Evolutionary conservation across 2,329 filamentous ascomycete genomes (phyloP).

Genomic region (Microcyclospora pomicola): DNA sequence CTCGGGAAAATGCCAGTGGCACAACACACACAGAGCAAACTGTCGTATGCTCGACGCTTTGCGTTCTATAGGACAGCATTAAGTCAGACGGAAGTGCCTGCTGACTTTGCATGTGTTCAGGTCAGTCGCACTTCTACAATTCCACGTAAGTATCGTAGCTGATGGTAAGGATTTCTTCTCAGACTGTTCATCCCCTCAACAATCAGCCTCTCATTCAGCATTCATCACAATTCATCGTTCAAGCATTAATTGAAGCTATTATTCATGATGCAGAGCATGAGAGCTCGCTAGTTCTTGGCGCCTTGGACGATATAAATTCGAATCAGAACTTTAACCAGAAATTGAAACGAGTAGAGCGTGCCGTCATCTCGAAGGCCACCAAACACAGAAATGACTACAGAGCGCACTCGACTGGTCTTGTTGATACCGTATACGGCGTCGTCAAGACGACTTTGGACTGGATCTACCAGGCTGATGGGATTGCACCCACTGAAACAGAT

Average conservation of each 20-base stretch:
- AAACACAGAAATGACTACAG: neutral
- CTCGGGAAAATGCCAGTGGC: slow-evolving; percentile 1
- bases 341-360: slow-evolving; percentile 2
- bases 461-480: too few relatives aligned
- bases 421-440: too few relatives aligned
- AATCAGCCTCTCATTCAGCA: slow-evolving; percentile 29
- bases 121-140: slow-evolving; percentile 17
- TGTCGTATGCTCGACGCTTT: too few relatives aligned
- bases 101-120: slow-evolving; percentile 28
- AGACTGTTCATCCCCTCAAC: slow-evolving; percentile 32
- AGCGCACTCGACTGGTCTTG: neutral
- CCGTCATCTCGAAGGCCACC: slow-evolving; percentile 6
- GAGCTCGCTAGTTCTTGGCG: slow-evolving; percentile 5
- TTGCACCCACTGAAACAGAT: too few relatives aligned
- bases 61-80: too few relatives aligned
- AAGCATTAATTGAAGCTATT: slow-evolving; percentile 11
- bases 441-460: too few relatives aligned
- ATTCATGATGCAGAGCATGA: slow-evolving; percentile 10
- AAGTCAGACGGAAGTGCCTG: slow-evolving; percentile 19
- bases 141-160: slow-evolving; percentile 20
- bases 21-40: too few relatives aligned
- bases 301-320: slow-evolving; percentile 3
- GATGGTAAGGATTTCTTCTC: slow-evolving; percentile 22
- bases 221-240: slow-evolving; percentile 7
- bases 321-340: slow-evolving; percentile 9